These are phyloP conservation scores for Arthrobotrys entomopaga DNA, from an alignment of 2,329 filamentous ascomycete genomes.

Conservation along the genomic window DNA sequence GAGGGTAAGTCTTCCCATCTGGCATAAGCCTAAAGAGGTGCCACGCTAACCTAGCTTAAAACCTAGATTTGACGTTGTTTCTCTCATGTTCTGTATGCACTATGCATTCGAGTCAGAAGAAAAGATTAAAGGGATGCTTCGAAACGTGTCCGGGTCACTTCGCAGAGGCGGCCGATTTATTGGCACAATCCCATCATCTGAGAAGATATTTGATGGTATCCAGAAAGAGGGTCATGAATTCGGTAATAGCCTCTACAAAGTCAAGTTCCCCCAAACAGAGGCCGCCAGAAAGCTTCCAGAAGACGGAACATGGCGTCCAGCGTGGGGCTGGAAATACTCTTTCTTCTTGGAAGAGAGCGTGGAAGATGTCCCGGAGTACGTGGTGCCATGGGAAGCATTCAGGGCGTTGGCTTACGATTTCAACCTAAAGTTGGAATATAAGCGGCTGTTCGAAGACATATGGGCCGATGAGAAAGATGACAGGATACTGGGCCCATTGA, in stretches of 20 bases:
- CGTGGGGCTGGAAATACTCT: slow-evolving; percentile 97
- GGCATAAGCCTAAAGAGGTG: not conserved
- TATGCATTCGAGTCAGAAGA: slow-evolving; percentile 95
- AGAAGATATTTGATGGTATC: slow-evolving; percentile 83
- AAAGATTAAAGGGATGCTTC: slow-evolving; percentile 89
- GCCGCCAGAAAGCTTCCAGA: slow-evolving; percentile 72
- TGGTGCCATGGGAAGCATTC: slow-evolving; percentile 98
- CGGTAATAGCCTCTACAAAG: slow-evolving; percentile 92
- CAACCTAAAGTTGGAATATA: slow-evolving; percentile 94
- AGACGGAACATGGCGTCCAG: slow-evolving; percentile 90
- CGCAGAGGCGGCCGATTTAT: slow-evolving; percentile 96
- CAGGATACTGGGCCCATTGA: slow-evolving; percentile 79
- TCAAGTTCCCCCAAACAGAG: slow-evolving; percentile 76
- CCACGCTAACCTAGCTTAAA: slow-evolving; percentile 12
- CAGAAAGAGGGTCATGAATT: slow-evolving; percentile 73
- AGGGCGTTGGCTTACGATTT: slow-evolving; percentile 94
- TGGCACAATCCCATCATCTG: slow-evolving; percentile 95
- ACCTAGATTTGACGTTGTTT: slow-evolving; percentile 87
- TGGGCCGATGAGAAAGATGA: slow-evolving; percentile 94
- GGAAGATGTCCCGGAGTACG: slow-evolving; percentile 94
- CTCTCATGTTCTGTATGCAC: slow-evolving; percentile 99
- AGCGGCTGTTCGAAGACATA: slow-evolving; percentile 87
- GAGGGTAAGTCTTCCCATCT: slow-evolving; percentile 49
- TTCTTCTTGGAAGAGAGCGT: slow-evolving; percentile 97
- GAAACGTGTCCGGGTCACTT: slow-evolving; percentile 86